Evolutionary conservation across 2,329 filamentous ascomycete species (phyloP), one percentile per base, ranked within the genome.

Genomic region (Balansia obtecta): DNA sequence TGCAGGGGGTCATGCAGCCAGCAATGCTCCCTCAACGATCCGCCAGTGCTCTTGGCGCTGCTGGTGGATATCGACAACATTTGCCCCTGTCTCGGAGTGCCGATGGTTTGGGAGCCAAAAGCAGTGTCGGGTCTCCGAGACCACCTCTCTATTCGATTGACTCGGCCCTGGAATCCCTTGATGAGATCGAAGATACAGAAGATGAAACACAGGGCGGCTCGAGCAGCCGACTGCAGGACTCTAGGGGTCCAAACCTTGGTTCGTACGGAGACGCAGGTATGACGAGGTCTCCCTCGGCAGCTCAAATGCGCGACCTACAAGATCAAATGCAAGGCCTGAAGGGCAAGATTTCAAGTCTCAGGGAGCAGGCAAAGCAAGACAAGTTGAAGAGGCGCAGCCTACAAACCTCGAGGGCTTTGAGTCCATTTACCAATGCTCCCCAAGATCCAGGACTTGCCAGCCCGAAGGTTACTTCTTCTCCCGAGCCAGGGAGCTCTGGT

Each of bases 241-340:
- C 72, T 44, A 64, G 72, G 5, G 78, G 70, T 53, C 74, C 75
- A 1, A 70, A 68, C 0, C 70, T 68, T 46, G 68, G 73, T 47
- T 59, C 65, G 1, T 68, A 60, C 37, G 59, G 61, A n/a, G 71
- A 73, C 10, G 68, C 71, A 42, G 74, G 72, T 1, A 66, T 84
- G 9, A 77, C 77, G 27, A 76, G 86, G 16, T 83, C 86, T 2
- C 74, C 81, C 13, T 91, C 88, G 1, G 81, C 81, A n/a, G 76
- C 83, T 13, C 83, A 86, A 60, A 80, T 87, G 61, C 80, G 83
- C 9, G 77, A 79, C 48, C 71, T 95, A 42, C 87, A 88, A 53
- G 84, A 88, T 56, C 88, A 95, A 63, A 87, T 95, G 78, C 82
- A 85, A 50, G 88, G 86, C 49, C 73, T 95, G 45, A 90, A 89